Conservation (phyloP, 1,284 basidiomycete genomes). For the Ganoderma boninense region DNA sequence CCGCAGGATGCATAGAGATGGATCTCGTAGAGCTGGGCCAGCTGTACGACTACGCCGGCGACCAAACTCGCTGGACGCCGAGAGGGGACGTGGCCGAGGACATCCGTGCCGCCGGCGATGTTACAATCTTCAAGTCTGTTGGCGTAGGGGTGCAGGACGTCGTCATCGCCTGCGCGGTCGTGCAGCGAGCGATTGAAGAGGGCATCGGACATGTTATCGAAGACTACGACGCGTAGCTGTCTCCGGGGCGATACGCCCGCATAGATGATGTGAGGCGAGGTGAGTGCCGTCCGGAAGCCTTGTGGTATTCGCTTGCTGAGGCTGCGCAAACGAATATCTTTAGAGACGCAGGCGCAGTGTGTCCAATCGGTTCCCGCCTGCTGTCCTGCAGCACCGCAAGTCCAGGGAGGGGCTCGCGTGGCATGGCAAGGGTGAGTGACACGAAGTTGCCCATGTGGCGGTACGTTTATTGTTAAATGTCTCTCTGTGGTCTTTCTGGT, state of each 20-base stretch:
- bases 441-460: not conserved
- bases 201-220: slow-evolving; percentile 49
- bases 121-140: slow-evolving; percentile 84
- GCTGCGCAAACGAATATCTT: not conserved
- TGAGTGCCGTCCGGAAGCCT: not conserved
- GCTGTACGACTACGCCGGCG: slow-evolving; percentile 47
- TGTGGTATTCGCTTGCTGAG: not conserved
- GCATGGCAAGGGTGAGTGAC: not conserved
- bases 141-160: slow-evolving; percentile 82
- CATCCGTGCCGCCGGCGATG: slow-evolving; percentile 46
- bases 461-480: not conserved
- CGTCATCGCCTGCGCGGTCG: slow-evolving; percentile 63
- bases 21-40: slow-evolving; percentile 71
- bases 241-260: not conserved
- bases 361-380: not conserved
- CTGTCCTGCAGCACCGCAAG: not conserved
- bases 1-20: slow-evolving; percentile 48
- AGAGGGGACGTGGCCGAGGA: slow-evolving; percentile 39
- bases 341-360: not conserved
- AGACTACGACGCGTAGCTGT: slow-evolving; percentile 44
- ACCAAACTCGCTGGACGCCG: slow-evolving; percentile 32
- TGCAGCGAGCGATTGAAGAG: slow-evolving; percentile 48
- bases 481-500: not conserved
- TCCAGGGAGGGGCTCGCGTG: not conserved
- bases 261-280: not conserved